These are phyloP conservation scores for Lentinus tigrinus DNA, from an alignment of 768 basidiomycete species.

Conservation along the genomic window DNA sequence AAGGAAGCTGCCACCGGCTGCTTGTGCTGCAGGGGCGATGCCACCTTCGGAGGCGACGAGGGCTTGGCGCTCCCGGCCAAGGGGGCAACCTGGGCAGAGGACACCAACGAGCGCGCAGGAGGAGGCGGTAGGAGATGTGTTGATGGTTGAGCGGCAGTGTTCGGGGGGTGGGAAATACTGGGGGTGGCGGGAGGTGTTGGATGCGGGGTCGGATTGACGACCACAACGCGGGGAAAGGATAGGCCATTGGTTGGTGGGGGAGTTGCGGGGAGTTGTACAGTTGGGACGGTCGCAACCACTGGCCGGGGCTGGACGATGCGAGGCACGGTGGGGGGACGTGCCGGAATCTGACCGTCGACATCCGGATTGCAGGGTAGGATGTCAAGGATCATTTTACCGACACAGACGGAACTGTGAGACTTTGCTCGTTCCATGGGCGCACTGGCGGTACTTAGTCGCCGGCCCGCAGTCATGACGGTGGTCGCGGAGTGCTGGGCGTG, in stretches of 20 bases:
- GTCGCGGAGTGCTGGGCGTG: constrained; percentile 20
- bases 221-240: constrained; percentile 55
- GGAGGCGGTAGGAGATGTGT: constrained; percentile 29
- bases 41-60: constrained; percentile 1
- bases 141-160: constrained; percentile 31
- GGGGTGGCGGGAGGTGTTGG: constrained; percentile 79
- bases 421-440: constrained; percentile 22
- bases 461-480: constrained; percentile 12
- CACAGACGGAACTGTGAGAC: constrained; percentile 28
- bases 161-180: constrained; percentile 22
- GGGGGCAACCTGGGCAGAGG: constrained; percentile 10
- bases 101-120: constrained; percentile 21
- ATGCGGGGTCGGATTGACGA: constrained; percentile 76
- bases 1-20: neutral
- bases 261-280: constrained; percentile 26
- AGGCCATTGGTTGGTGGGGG: constrained; percentile 23
- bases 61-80: constrained; percentile 11
- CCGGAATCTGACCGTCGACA: constrained; percentile 18
- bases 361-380: constrained; percentile 47
- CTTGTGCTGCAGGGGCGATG: neutral
- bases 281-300: constrained; percentile 20
- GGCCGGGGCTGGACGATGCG: constrained; percentile 25
- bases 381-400: constrained; percentile 55
- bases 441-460: constrained; percentile 28
- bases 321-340: constrained; percentile 15